These are phyloP conservation scores for Rutstroemia sp. DNA, from an alignment of 2,329 filamentous ascomycete genomes.

Conservation along the genomic window DNA sequence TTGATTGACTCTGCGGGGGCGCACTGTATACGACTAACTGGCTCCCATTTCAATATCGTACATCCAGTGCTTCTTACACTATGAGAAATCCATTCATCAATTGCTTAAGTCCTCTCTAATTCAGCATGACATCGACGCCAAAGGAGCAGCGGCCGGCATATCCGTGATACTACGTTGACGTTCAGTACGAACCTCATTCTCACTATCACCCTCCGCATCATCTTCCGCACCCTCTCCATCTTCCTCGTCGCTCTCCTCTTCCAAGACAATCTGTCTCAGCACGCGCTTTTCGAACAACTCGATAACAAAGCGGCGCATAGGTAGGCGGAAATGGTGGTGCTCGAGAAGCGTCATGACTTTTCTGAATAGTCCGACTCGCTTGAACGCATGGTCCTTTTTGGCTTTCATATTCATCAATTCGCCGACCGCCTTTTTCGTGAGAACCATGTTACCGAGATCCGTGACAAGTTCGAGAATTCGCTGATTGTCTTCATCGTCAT, in stretches of 20 bases:
- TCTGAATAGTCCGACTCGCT: constrained; percentile 70
- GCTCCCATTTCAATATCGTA: too few relatives aligned
- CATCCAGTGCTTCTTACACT: background rate
- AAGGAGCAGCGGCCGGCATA: background rate
- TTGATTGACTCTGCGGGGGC: too few relatives aligned
- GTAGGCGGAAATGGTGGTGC: constrained; percentile 80
- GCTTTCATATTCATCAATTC: constrained; percentile 76
- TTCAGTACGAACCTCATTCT: background rate
- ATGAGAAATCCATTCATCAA: background rate
- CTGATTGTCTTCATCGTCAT: constrained; percentile 54
- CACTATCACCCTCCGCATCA: constrained; percentile 17
- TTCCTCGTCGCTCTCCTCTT: constrained; percentile 40
- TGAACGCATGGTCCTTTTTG: constrained; percentile 68
- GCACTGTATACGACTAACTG: too few relatives aligned
- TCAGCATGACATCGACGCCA: background rate
- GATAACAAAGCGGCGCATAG: constrained; percentile 81
- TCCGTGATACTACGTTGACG: constrained; percentile 5
- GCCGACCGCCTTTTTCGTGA: constrained; percentile 77
- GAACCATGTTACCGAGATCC: constrained; percentile 86
- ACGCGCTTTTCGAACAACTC: constrained; percentile 92
- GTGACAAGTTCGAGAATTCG: constrained; percentile 79
- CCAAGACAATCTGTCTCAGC: constrained; percentile 74
- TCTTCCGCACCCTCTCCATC: constrained; percentile 30
- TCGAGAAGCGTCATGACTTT: constrained; percentile 81
- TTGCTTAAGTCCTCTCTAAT: too few relatives aligned